These are phyloP conservation scores for Leucosporidium scottii DNA, from an alignment of 768 basidiomycete species.

Conservation along the genomic window DNA sequence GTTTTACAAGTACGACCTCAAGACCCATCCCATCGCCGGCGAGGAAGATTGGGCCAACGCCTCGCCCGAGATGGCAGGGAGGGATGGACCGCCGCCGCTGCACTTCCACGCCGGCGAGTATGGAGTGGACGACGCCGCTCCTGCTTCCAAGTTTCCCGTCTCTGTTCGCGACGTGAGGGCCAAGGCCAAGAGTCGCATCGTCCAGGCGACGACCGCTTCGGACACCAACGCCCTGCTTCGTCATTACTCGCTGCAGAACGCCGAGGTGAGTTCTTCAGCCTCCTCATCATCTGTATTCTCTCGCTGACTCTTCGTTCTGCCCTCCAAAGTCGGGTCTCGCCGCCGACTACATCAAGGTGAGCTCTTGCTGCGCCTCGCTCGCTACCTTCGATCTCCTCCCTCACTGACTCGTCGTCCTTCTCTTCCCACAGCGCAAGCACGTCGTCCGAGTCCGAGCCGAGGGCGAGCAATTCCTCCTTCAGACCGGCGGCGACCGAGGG, in stretches of 20 bases:
- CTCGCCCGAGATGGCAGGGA: slow-evolving; percentile 7
- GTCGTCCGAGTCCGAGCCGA: slow-evolving; percentile 86
- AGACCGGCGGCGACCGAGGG: slow-evolving; percentile 70
- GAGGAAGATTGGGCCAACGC: slow-evolving; percentile 27
- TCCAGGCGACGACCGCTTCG: slow-evolving; percentile 10
- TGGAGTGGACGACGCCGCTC: slow-evolving; percentile 5
- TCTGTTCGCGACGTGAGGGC: slow-evolving; percentile 26
- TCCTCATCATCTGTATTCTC: slow-evolving; percentile 64
- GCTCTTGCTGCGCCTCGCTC: no score
- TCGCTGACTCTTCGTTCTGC: not conserved
- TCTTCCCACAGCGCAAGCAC: slow-evolving; percentile 55
- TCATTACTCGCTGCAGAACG: slow-evolving; percentile 38
- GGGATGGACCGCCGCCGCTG: slow-evolving; percentile 22
- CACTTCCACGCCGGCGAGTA: slow-evolving; percentile 34
- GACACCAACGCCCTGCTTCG: slow-evolving; percentile 31
- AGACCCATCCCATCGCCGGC: slow-evolving; percentile 33
- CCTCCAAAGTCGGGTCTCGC: slow-evolving; percentile 84
- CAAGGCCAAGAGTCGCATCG: slow-evolving; percentile 27
- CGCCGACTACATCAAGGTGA: slow-evolving; percentile 74
- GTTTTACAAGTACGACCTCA: slow-evolving; percentile 49
- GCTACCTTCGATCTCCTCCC: no score
- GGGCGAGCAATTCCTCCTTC: slow-evolving; percentile 93
- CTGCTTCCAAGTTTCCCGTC: slow-evolving; percentile 11
- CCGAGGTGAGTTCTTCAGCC: slow-evolving; percentile 73
- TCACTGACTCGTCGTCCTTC: no score